Evolutionary conservation across 176 grass and related monocot genomes (phyloP), one percentile per base, ranked within the genome.

Genomic region (Oryza nivara): DNA sequence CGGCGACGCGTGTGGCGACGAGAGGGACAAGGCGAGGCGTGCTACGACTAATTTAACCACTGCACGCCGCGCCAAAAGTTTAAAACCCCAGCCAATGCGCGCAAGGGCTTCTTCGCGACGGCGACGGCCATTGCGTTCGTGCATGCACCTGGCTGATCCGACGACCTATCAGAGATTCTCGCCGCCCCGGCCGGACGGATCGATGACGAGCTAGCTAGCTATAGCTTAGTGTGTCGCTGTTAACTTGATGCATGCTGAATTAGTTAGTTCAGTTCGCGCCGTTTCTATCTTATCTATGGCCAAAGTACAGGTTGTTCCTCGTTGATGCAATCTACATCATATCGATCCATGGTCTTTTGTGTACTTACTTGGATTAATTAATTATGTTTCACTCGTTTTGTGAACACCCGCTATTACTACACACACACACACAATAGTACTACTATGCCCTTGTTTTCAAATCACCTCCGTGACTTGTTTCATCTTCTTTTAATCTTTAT

Each of bases 1-100:
- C 67, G 84, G 68, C 79, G 74, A 79, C 68, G 74, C 84, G 60
- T 74, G 79, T 26, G 58, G n/a, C 9, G 51, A 6, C 73, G 88
- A 83, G 73, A 41, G 38, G 34, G 88, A 86, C 83, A 67, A 17
- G 7, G 56, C 64, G 30, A 16, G 0, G 46, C 47, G 19, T 32
- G 40, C 70, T 38, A 72, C 12, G 88, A 64, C 77, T 52, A 25
- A 70, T 36, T 6, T 38, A 38, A 38, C 46, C 47, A 81, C 30
- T 32, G 30, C 30, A 32, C 17, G 35, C 82, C 4, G 25, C 12
- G 2, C 54, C 46, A 26, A 17, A 85, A 67, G 84, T 45, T 81
- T 17, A 16, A 63, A 63, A 30, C 28, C 28, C 19, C 4, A 22
- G 20, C 20, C 1, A 58, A 40, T 40, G 8, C 38, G 34, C 34